Base-by-base conservation (phyloP, 495 filamentous ascomycete genomes). In the Trichoderma virens region DNA sequence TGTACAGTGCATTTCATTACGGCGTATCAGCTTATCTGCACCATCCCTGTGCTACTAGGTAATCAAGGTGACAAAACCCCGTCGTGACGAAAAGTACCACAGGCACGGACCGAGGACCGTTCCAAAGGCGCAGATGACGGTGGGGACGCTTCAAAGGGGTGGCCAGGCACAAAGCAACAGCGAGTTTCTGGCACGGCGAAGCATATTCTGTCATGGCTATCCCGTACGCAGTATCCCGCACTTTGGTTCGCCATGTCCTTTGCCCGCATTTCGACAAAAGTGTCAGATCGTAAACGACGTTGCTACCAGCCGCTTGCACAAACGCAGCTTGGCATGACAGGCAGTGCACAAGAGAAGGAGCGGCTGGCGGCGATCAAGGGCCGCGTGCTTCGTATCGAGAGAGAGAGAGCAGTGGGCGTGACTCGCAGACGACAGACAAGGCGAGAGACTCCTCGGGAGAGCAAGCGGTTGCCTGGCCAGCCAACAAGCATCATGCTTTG, bases 111-210 rank as follows among this genome's bases (percentile, higher is more conserved):
- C 43, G 43, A 47, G 43, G 43, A 23, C 16, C 18, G n/a, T 45
- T n/a, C 18, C 41, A 45, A 45, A 45, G 5, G 41, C 41, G 41
- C 43, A 47, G 43, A 47, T 47, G 43, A 47, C 43, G 43, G 43
- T 47, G 43, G 43, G 43, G 43, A 47, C 18, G 16, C 3, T 47
- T 7, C 43, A 47, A 47, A 47, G 43, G 43, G 41, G 41, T 45
- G 43, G 43, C 43, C 43, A 47, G 43, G 43, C 18, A 25, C 43
- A 20, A n/a, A 47, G 8, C 16, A n/a, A 45, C 41, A 45, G 43
- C 43, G 43, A 47, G 43, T 47, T 47, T 47, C 43, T 47, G 43
- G 43, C 43, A 47, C 43, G 43, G 43, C 43, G n/a, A 47, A 20
- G n/a, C n/a, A 47, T 23, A 47, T 47, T 47, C 43, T 47, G 16